Conservation (phyloP, 805 yeast species). For the Cyberlindnera meyerae region DNA sequence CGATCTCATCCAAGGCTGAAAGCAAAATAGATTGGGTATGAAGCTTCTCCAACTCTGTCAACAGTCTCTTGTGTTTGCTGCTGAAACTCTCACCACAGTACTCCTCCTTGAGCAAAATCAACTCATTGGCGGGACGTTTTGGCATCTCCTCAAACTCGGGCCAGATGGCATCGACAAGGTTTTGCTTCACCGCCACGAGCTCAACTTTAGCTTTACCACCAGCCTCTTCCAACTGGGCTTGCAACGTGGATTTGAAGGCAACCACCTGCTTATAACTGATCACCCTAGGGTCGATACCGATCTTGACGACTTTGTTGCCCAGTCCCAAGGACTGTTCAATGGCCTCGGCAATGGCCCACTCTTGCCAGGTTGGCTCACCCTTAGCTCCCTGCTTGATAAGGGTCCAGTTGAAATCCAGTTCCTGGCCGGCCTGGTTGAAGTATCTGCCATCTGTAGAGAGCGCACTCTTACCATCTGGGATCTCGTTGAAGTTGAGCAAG, state of each 20-base stretch:
- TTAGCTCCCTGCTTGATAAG: constrained; percentile 73
- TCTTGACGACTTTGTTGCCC: constrained; percentile 38
- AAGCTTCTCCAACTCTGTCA: constrained; percentile 30
- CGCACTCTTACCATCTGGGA: constrained; percentile 61
- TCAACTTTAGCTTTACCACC: constrained; percentile 34
- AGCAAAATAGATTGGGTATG: constrained; percentile 48
- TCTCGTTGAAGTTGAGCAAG: constrained; percentile 35
- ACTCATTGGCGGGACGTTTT: constrained; percentile 41
- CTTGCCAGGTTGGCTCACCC: constrained; percentile 75
- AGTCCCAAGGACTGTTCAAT: constrained; percentile 37
- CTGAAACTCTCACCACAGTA: constrained; percentile 62
- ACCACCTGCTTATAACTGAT: constrained; percentile 42
- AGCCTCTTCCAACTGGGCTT: constrained; percentile 22
- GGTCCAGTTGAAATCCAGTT: constrained; percentile 75
- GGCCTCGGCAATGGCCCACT: constrained; percentile 63
- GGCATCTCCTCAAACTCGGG: constrained; percentile 60
- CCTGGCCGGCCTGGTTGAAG: constrained; percentile 83
- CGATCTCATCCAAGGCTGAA: constrained; percentile 80
- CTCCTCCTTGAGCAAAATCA: constrained; percentile 46
- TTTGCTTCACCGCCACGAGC: constrained; percentile 49
- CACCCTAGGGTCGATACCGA: constrained; percentile 82
- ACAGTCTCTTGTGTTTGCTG: constrained; percentile 51
- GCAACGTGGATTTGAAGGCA: constrained; percentile 27
- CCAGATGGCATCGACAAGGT: constrained; percentile 79
- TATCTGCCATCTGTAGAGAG: constrained; percentile 93